Conservation (phyloP, 169 alveolate species). For the Plasmodium blacklocki region DNA sequence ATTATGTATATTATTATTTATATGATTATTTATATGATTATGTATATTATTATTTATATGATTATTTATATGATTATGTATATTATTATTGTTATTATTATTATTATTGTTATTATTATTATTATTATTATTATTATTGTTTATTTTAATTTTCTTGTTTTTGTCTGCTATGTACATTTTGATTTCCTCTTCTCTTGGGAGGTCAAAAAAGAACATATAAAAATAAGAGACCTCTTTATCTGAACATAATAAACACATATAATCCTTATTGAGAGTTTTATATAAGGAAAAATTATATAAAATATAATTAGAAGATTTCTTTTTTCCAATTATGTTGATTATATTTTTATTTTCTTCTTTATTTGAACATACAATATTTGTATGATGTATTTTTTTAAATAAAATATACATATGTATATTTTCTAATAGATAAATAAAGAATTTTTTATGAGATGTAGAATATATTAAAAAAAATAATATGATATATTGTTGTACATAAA, state of each 20-base stretch:
- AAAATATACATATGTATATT: conserved; percentile 7
- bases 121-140: too few species aligned
- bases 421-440: conserved; percentile 36
- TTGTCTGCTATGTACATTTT: not conserved
- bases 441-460: conserved; percentile 36
- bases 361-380: too few species aligned
- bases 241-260: conserved; percentile 16
- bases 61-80: too few species aligned
- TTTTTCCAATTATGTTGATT: not conserved
- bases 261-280: conserved; percentile 11
- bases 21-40: too few species aligned
- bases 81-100: too few species aligned
- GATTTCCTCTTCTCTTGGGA: conserved; percentile 1
- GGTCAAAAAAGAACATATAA: conserved; percentile 26
- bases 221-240: not conserved
- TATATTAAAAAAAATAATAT: conserved; percentile 32
- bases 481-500: conserved; percentile 7
- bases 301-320: not conserved
- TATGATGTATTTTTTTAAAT: not conserved
- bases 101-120: too few species aligned
- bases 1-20: too few species aligned
- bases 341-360: not conserved
- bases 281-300: conserved; percentile 17
- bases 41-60: too few species aligned
- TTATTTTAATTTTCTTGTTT: too few species aligned